These are phyloP conservation scores for Thielaviopsis euricoi DNA, from an alignment of 2,329 filamentous ascomycete genomes.

Conservation along the genomic window DNA sequence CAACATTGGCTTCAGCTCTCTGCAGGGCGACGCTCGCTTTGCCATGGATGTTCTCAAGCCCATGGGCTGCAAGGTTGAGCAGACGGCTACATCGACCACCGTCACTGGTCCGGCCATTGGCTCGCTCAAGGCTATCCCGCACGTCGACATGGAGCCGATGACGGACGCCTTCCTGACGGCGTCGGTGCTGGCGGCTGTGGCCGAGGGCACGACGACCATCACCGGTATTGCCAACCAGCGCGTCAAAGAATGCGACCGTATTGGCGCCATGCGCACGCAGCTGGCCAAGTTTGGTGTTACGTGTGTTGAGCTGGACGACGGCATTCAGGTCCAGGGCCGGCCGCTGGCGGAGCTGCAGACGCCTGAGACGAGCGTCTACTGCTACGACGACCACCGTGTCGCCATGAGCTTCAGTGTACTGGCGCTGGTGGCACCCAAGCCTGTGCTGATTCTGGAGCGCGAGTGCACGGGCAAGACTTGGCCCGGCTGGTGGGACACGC, in stretches of 20 bases:
- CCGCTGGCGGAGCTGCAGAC: conserved; percentile 30
- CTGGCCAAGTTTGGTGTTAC: conserved; percentile 82
- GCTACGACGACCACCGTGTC: conserved; percentile 94
- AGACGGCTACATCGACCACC: conserved; percentile 73
- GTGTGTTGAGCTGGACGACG: conserved; percentile 80
- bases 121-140: conserved; percentile 53
- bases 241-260: conserved; percentile 96
- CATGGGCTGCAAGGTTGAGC: conserved; percentile 85
- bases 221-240: conserved; percentile 93
- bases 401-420: conserved; percentile 98
- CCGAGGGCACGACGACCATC: conserved; percentile 68
- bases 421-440: conserved; percentile 50
- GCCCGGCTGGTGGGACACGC: conserved; percentile 95
- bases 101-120: conserved; percentile 76
- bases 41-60: conserved; percentile 76
- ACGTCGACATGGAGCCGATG: conserved; percentile 98
- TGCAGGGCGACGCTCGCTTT: conserved; percentile 91
- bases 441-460: conserved; percentile 69
- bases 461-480: conserved; percentile 95
- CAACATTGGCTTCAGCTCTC: conserved; percentile 81
- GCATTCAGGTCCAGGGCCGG: conserved; percentile 56
- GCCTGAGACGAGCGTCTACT: conserved; percentile 57
- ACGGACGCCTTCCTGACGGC: conserved; percentile 96
- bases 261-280: conserved; percentile 87
- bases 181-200: conserved; percentile 80